phyloP scores from a whole-genome alignment of 192 early-diverging fungal genomes.

The Jimgerdemannia flammicorona region DNA sequence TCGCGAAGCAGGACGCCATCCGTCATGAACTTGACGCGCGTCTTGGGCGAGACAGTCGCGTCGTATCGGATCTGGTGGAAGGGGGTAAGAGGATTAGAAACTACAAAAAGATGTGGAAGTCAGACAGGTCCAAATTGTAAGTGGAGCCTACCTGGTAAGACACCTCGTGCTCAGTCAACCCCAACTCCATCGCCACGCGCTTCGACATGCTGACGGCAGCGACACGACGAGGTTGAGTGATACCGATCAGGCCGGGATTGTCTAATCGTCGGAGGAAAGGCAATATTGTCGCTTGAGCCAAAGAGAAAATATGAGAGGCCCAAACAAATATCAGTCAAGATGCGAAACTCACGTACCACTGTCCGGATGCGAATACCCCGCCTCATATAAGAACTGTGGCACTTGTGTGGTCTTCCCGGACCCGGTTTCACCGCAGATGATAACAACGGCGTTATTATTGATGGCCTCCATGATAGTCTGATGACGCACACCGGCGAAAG shows the following conservation, averaged over 20 bases:
- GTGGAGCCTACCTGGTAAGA: conserved; percentile 53
- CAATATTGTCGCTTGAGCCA: too few relatives aligned
- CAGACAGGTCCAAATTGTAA: not conserved
- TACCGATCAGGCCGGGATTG: conserved; percentile 91
- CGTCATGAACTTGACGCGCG: conserved; percentile 98
- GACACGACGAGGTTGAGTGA: conserved; percentile 97
- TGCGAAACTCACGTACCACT: conserved; percentile 33
- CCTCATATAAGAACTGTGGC: conserved; percentile 97
- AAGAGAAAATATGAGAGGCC: too few relatives aligned
- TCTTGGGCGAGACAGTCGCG: conserved; percentile 64
- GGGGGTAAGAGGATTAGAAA: not conserved
- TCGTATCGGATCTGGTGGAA: conserved; percentile 84
- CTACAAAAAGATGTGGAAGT: not conserved
- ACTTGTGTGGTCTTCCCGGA: conserved; percentile 97
- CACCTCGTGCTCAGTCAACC: conserved; percentile 62
- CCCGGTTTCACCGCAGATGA: conserved; percentile 98
- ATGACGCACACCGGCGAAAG: not conserved
- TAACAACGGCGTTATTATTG: conserved; percentile 74
- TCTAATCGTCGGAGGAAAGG: conserved; percentile 21
- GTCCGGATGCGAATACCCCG: conserved; percentile 89
- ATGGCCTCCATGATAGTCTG: conserved; percentile 94
- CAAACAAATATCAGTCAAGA: too few relatives aligned
- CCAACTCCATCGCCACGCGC: conserved; percentile 91
- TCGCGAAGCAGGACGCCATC: conserved; percentile 98
- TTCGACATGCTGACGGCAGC: conserved; percentile 96